Conservation (phyloP, 2,329 filamentous ascomycete genomes). For the Bipolaris bicolor region DNA sequence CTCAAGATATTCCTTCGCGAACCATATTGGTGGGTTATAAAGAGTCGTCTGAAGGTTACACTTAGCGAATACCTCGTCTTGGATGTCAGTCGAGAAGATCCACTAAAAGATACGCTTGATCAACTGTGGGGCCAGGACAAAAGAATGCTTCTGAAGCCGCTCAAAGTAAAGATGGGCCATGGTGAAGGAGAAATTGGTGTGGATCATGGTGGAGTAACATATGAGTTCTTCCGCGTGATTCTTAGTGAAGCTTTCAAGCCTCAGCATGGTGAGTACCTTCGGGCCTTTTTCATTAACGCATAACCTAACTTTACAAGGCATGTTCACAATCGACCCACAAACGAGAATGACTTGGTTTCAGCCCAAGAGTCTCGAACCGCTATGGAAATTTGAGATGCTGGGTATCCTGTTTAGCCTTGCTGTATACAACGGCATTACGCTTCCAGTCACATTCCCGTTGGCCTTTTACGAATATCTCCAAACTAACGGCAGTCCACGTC, state of each 20-base stretch:
- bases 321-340: constrained; percentile 77
- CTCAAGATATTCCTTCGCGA: constrained; percentile 34
- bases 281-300: background rate
- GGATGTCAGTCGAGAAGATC: constrained; percentile 51
- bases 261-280: constrained; percentile 64
- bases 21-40: constrained; percentile 33
- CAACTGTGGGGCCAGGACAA: constrained; percentile 88
- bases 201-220: constrained; percentile 93
- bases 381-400: constrained; percentile 89
- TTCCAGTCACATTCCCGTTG: constrained; percentile 87
- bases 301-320: constrained; percentile 51
- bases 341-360: constrained; percentile 89
- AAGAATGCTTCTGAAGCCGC: constrained; percentile 79
- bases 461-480: constrained; percentile 78
- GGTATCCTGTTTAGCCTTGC: constrained; percentile 88
- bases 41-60: constrained; percentile 42
- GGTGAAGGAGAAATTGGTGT: constrained; percentile 86
- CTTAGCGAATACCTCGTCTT: constrained; percentile 52
- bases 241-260: constrained; percentile 81
- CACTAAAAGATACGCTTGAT: constrained; percentile 65
- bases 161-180: constrained; percentile 84
- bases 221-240: constrained; percentile 90
- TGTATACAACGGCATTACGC: constrained; percentile 88
- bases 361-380: constrained; percentile 77
- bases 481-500: constrained; percentile 62